Evolutionary conservation across 139 green algal species (phyloP).

Genomic region (Chlamydomonas incerta): DNA sequence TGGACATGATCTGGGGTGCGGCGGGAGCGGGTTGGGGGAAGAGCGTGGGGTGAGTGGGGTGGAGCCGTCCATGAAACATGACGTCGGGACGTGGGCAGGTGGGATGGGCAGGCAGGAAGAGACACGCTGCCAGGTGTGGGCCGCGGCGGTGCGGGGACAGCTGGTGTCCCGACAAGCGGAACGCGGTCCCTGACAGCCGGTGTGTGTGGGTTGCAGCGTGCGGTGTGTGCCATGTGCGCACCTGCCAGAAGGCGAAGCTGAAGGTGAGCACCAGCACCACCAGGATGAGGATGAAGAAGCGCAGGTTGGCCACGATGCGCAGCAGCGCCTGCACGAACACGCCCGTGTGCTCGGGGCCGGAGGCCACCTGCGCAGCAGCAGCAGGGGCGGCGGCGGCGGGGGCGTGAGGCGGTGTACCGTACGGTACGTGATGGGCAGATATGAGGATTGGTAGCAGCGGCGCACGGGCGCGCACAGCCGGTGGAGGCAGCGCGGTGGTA

Average conservation of each 20-base stretch:
- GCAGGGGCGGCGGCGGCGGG: too few species aligned
- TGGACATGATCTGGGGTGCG: conserved; percentile 3
- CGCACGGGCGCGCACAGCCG: too few species aligned
- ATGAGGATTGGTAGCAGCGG: too few species aligned
- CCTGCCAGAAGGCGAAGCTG: conserved; percentile 36
- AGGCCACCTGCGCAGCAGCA: background rate
- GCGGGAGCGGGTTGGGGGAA: background rate
- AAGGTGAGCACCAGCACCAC: conserved; percentile 36
- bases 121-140: background rate
- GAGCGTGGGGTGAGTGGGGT: background rate
- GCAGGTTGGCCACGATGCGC: conserved; percentile 15
- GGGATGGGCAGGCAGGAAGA: too few species aligned
- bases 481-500: too few species aligned
- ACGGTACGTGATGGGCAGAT: too few species aligned
- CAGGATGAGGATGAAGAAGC: conserved; percentile 30
- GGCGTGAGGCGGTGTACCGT: too few species aligned
- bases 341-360: conserved; percentile 12
- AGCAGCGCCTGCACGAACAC: conserved; percentile 32
- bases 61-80: background rate
- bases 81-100: too few species aligned
- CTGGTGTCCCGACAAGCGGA: background rate
- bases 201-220: background rate
- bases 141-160: background rate
- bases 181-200: background rate
- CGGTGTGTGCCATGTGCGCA: background rate